Evolutionary conservation across 176 grass and related monocot genomes (phyloP), one percentile per base, ranked within the genome.

Genomic region (Miscanthus lutarioriparius): DNA sequence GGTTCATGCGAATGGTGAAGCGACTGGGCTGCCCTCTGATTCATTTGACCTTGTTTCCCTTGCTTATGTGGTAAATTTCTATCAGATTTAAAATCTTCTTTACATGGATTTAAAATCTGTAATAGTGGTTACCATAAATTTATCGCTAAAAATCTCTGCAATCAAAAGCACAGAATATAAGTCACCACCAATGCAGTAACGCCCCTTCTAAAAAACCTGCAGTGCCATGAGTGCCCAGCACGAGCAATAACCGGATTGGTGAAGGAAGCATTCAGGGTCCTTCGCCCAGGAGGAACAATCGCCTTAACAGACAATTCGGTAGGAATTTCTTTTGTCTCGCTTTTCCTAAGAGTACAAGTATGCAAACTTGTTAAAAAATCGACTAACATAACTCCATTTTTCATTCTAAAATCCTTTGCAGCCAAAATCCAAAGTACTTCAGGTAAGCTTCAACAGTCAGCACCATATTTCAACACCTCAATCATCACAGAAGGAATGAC

Each of bases 391-490:
- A 54, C 63, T 61, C 10, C 73, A 58, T 58, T 83, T 85, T 35
- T 47, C 54, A 10, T 59, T 59, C 54, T 80, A 83, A 17, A 74
- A 49, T 83, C 1, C 17, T 14, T 32, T 59, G 23, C 84, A 97
- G 95, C 92, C 92, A 25, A 94, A 92, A 80, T 97, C 95, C 2
- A 97, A 97, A 91, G 90, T 94, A 2, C 90, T 94, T 75, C 92
- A 97, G 90, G 94, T 94, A 80, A 80, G 39, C 80, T 68, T 59
- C 54, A 23, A 59, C 54, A 59, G 22, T 23, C 54, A 44, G 54
- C 53, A 59, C 26, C 30, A 74, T 38, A 38, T 47, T 39, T 19
- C 9, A 53, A 74, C 4, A 12, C 27, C 40, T 61, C 48, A 22
- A 28, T 26, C 23, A 16, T 28, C 10, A 54, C 6, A 53, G 3